A percentile compares a stretch with the other conserved stretches of the same genome.
phyloP scores from a whole-genome alignment of 352 stramenopile species.

The Phytopythium litorale region DNA sequence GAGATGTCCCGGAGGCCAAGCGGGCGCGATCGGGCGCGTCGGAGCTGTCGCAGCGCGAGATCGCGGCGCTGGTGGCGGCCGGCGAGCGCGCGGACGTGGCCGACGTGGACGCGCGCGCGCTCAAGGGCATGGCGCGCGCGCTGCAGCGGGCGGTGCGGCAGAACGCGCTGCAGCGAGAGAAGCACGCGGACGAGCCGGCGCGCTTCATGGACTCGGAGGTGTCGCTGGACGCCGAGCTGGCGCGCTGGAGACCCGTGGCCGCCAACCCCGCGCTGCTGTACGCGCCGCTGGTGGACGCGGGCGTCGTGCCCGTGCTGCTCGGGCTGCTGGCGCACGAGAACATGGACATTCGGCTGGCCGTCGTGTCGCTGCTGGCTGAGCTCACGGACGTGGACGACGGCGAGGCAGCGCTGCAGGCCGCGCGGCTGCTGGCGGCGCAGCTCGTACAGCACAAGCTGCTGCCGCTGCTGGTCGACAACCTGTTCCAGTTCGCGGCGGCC shows the following conservation, averaged over 20 bases:
- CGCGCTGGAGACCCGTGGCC: conserved; percentile 51
- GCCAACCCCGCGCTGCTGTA: conserved; percentile 63
- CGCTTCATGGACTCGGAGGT: conserved; percentile 88
- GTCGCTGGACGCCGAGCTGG: conserved; percentile 49
- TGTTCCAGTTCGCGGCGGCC: conserved; percentile 30
- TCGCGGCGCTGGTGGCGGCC: conserved; percentile 40
- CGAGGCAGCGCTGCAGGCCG: conserved; percentile 29
- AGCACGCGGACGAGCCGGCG: conserved; percentile 64
- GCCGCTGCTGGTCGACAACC: conserved; percentile 38
- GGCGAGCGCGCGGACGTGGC: conserved; percentile 43
- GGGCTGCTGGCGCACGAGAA: conserved; percentile 83
- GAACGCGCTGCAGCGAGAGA: conserved; percentile 79
- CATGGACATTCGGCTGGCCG: conserved; percentile 58
- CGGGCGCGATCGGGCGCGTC: conserved; percentile 13
- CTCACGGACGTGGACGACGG: conserved; percentile 71
- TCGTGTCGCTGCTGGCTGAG: conserved; percentile 57
- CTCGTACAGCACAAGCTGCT: conserved; percentile 64
- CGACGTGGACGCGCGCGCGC: conserved; percentile 56
- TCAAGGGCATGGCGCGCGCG: conserved; percentile 66
- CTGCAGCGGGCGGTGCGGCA: conserved; percentile 70
- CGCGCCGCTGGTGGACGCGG: conserved; percentile 47
- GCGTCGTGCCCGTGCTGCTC: conserved; percentile 63
- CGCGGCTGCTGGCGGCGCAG: conserved; percentile 38
- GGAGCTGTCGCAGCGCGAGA: conserved; percentile 22
- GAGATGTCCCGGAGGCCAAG: conserved; percentile 7